Evolutionary conservation across 805 yeast genomes (phyloP), one percentile per base, ranked within the genome.

Genomic region (Candida tibetensis): DNA sequence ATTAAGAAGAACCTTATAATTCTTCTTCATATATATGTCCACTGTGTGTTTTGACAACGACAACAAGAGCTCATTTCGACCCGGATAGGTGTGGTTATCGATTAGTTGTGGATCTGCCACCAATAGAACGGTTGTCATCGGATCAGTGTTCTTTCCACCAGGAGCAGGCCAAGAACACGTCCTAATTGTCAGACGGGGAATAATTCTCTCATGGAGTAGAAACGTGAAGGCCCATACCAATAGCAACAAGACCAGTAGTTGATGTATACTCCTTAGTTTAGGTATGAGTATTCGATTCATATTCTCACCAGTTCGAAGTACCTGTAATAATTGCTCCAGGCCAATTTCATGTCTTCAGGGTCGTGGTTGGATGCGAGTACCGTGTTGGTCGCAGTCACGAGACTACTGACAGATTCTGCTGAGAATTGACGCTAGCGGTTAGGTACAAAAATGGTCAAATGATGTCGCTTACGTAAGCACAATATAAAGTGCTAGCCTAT

Each of bases 71-170:
- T 41, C 42, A 45, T 57, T 58, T 17, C 74, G 55, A 3, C 67
- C 69, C 0, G 72, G 72, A 39, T 69, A 69, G 4, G 74, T 69
- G 46, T 69, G 74, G 41, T 53, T 55, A 45, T 69, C 74, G 23
- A 69, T 68, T 28, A 69, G 57, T 41, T 69, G 74, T 4, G 74
- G 73, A 37, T 69, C 74, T 3, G 74, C 72, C 15, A 69, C 59
- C 7, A 69, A 46, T 30, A 69, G 43, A 23, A 69, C 57, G 29
- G 57, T 57, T 27, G 64, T 59, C n/a, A n/a, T n/a, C 15, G 38
- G 28, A 8, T n/a, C 31, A 5, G 18, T 16, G n/a, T 28, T 22
- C 21, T 19, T 27, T 8, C 16, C 28, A 14, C 16, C 30, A 5
- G 14, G 29, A 3, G n/a, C 36, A n/a, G 59, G 53, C 74, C 74